These are phyloP conservation scores for Vigna trinervia DNA, from an alignment of 306 rosid species.

Conservation along the genomic window DNA sequence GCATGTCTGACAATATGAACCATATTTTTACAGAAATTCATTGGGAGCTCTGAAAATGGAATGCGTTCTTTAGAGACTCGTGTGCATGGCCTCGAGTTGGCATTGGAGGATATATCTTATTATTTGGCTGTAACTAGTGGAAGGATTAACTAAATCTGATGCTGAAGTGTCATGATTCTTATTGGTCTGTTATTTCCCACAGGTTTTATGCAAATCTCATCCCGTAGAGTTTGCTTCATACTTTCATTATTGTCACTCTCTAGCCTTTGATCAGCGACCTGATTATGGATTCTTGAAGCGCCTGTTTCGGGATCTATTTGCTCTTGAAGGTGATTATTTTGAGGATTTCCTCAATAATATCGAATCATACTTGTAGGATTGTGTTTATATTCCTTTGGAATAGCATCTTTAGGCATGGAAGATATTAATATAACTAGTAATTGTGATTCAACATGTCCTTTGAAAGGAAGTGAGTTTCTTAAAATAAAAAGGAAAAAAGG, in stretches of 20 bases:
- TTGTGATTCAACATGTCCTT: not conserved
- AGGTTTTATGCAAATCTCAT: slow-evolving; percentile 94
- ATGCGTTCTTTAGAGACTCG: too few relatives aligned
- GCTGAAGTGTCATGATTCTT: slow-evolving; percentile 11
- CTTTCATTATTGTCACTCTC: slow-evolving; percentile 92
- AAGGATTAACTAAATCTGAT: too few relatives aligned
- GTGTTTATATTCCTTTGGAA: not conserved
- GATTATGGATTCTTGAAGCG: slow-evolving; percentile 98
- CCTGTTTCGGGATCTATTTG: slow-evolving; percentile 83
- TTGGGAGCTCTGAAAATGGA: too few relatives aligned
- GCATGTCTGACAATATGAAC: too few relatives aligned
- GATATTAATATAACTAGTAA: not conserved
- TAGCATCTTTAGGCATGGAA: not conserved
- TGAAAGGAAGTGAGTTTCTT: not conserved
- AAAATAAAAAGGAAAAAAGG: not conserved
- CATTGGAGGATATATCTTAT: too few relatives aligned
- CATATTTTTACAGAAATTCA: too few relatives aligned
- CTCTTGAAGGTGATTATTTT: slow-evolving; percentile 76
- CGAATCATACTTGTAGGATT: not conserved
- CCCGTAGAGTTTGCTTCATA: slow-evolving; percentile 97
- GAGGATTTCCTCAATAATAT: not conserved
- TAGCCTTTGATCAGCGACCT: slow-evolving; percentile 95
- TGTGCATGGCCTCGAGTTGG: too few relatives aligned
- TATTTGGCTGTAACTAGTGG: too few relatives aligned
- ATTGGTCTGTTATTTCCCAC: slow-evolving; percentile 40